Evolutionary conservation across 169 alveolate genomes (phyloP), one percentile per base, ranked within the genome.

Genomic region (Plasmodium knowlesi): DNA sequence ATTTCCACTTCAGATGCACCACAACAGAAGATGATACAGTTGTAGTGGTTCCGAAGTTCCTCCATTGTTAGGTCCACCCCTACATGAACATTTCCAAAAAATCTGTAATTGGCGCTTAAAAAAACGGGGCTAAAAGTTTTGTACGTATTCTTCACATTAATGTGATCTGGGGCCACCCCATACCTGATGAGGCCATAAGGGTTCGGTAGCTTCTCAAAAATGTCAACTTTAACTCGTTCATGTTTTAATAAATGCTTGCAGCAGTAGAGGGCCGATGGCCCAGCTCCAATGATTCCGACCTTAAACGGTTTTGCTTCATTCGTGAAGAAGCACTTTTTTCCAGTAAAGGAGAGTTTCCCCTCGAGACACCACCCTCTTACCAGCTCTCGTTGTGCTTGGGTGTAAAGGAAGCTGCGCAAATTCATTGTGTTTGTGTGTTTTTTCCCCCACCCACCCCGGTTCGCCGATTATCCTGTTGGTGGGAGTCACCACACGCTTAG

Each of bases 81-180:
- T 37, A 94, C 82, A 84, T 94, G 78, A 5, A 97, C 98, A 92
- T 97, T 96, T 30, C 98, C 98, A 79, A 96, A 95, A 86, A 96
- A 97, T 43, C 92, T 70, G 71, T 96, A 96, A 25, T 93, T 92
- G 2, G 92, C 93, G 53, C 74, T 86, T 81, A 74, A 37, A n/a
- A 93, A 61, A 2, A 96, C 94, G 28, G 81, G 95, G 30, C 92
- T 86, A 72, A 97, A 96, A 37, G 96, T 96, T 28, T 86, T 76
- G 37, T 80, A 96, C 3, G 95, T 96, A 46, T 95, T 93, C 46
- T 97, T 96, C 85, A 97, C 96, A 14, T 83, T 92, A 8, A 80
- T 53, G 46, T 96, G 97, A 91, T 97, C 99, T 30, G 99, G 99
- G 16, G 99, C 99, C 14, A 97, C 98, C 10, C 99, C 99, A 82